Percentiles rank a stretch among this genome's conserved stretches.
Conservation (phyloP, 441 rosid species). For the Euphorbia celastroides region DNA sequence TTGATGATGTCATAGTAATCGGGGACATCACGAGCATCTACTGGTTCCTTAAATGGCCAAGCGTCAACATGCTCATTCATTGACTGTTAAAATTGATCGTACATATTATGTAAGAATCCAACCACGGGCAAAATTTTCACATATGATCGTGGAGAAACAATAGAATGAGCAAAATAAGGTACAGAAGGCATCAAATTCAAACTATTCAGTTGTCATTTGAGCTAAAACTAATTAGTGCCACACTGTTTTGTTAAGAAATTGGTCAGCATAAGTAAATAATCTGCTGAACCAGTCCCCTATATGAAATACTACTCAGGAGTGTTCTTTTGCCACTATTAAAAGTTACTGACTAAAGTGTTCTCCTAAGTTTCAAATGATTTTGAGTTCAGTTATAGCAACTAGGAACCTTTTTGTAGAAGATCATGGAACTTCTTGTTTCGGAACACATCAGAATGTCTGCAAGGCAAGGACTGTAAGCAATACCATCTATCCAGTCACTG, state of each 20-base stretch:
- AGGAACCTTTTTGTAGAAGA: neutral
- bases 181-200: neutral
- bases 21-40: conserved; percentile 91
- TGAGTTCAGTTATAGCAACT: neutral
- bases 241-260: neutral
- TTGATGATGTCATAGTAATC: conserved; percentile 96
- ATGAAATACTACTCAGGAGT: neutral
- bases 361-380: neutral
- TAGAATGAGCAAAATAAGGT: neutral
- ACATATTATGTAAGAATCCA: conserved; percentile 14
- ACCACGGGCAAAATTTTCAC: neutral
- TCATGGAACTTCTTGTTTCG: neutral
- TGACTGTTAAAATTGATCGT: conserved; percentile 41
- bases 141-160: neutral
- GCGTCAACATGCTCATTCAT: conserved; percentile 93
- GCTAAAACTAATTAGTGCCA: neutral
- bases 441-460: neutral
- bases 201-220: neutral
- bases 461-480: neutral
- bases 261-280: neutral
- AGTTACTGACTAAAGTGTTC: neutral
- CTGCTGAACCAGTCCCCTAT: neutral
- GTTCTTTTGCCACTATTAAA: neutral
- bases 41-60: conserved; percentile 99
- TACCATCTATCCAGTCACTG: neutral